These are phyloP conservation scores for Tausonia pullulans DNA, from an alignment of 1,284 basidiomycete species.

Conservation along the genomic window DNA sequence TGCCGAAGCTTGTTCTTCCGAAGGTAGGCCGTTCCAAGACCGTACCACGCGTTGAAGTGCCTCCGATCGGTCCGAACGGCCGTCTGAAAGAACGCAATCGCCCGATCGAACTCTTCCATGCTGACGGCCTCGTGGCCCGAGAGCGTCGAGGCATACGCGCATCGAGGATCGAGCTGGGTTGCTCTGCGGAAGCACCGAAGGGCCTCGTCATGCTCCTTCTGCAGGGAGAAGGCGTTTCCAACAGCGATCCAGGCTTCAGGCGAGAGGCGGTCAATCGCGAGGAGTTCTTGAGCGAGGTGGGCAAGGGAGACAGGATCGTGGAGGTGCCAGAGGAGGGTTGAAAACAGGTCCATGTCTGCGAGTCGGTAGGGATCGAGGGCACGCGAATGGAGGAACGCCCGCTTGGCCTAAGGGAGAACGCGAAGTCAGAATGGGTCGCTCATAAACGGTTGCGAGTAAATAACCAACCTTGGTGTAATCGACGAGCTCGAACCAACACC, in stretches of 20 bases:
- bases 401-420: slow-evolving; percentile 49
- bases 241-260: slow-evolving; percentile 90
- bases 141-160: slow-evolving; percentile 84
- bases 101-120: slow-evolving; percentile 82
- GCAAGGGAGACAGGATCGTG: slow-evolving; percentile 69
- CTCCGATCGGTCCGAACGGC: slow-evolving; percentile 75
- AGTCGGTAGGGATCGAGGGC: slow-evolving; percentile 71
- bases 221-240: slow-evolving; percentile 82
- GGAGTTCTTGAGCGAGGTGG: slow-evolving; percentile 76
- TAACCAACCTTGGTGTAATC: slow-evolving; percentile 68
- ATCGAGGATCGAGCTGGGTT: slow-evolving; percentile 53
- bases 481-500: slow-evolving; percentile 73
- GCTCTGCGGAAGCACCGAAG: slow-evolving; percentile 74
- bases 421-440: neutral
- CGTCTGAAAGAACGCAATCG: slow-evolving; percentile 75
- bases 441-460: neutral
- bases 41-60: slow-evolving; percentile 97
- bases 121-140: slow-evolving; percentile 83
- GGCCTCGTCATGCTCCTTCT: slow-evolving; percentile 81
- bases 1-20: slow-evolving; percentile 77
- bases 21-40: slow-evolving; percentile 87
- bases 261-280: slow-evolving; percentile 64
- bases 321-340: slow-evolving; percentile 86
- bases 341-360: slow-evolving; percentile 86
- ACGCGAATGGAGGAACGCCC: slow-evolving; percentile 69